These are phyloP conservation scores for Sporothrix pallida DNA, from an alignment of 2,329 filamentous ascomycete genomes.

Conservation along the genomic window DNA sequence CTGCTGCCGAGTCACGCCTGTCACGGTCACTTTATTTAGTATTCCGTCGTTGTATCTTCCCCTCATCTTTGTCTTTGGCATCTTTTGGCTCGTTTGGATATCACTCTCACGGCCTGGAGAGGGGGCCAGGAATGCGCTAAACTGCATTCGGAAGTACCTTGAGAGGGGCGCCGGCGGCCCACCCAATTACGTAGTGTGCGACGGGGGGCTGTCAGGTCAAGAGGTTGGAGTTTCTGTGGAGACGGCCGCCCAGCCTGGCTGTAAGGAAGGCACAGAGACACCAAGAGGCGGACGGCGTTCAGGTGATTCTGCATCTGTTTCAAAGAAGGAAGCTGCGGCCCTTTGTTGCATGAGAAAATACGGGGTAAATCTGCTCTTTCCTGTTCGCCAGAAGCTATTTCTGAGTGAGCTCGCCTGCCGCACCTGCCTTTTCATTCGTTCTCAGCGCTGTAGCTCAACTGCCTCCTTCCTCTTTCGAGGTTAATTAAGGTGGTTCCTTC, in stretches of 20 bases:
- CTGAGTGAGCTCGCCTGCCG: conserved; percentile 19
- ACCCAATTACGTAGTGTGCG: conserved; percentile 24
- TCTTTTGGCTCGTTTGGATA: not conserved
- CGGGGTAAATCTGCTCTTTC: conserved; percentile 14
- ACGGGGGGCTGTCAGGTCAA: not conserved
- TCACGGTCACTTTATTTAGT: not conserved
- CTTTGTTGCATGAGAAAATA: conserved; percentile 14
- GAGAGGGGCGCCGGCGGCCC: not conserved
- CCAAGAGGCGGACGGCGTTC: conserved; percentile 3
- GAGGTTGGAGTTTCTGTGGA: conserved; percentile 21
- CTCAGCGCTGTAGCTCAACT: conserved; percentile 7
- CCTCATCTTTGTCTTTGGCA: not conserved
- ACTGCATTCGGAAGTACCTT: conserved; percentile 15
- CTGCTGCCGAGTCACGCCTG: conserved; percentile 5
- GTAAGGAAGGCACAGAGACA: not conserved
- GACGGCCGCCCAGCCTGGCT: conserved; percentile 13
- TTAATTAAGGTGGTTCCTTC: conserved; percentile 11
- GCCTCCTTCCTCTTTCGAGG: conserved; percentile 26
- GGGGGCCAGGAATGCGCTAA: conserved; percentile 18
- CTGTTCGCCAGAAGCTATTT: not conserved
- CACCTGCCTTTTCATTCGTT: not conserved
- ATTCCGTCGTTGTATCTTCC: not conserved
- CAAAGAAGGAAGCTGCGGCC: conserved; percentile 24
- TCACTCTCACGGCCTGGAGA: not conserved
- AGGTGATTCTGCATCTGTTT: not conserved